phyloP scores from a whole-genome alignment of 140 eudicot species.

The Stevia rebaudiana region DNA sequence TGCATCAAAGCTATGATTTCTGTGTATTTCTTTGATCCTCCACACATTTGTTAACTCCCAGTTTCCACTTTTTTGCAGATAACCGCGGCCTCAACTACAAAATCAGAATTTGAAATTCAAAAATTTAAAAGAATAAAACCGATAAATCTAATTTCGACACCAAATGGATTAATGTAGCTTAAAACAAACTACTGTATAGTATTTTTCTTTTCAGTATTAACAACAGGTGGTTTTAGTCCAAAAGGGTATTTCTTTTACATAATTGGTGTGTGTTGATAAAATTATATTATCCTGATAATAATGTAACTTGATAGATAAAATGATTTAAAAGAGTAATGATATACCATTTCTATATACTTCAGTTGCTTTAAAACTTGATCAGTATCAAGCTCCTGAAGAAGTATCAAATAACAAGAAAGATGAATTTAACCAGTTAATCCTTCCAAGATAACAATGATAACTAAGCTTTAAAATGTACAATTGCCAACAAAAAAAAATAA shows the following conservation, averaged over 20 bases:
- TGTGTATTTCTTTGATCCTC: slow-evolving; percentile 29
- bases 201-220: not conserved
- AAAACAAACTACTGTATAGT: not conserved
- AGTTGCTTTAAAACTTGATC: slow-evolving; percentile 80
- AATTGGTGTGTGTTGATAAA: not conserved
- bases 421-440: too few relatives aligned
- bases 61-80: slow-evolving; percentile 51
- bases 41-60: slow-evolving; percentile 19
- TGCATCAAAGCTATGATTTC: slow-evolving; percentile 27
- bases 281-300: not conserved
- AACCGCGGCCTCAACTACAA: slow-evolving; percentile 69
- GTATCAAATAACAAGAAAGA: not conserved
- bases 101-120: not conserved
- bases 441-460: too few relatives aligned
- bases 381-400: slow-evolving; percentile 70
- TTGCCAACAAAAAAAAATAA: not conserved
- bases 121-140: not conserved
- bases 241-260: not conserved
- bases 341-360: slow-evolving; percentile 89
- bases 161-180: not conserved
- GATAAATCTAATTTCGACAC: not conserved
- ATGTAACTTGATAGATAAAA: not conserved
- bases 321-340: not conserved
- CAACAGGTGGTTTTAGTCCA: not conserved
- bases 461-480: too few relatives aligned